Evolutionary conservation across 2,329 filamentous ascomycete species (phyloP), one percentile per base, ranked within the genome.

Genomic region (Ophiostoma ulmi): DNA sequence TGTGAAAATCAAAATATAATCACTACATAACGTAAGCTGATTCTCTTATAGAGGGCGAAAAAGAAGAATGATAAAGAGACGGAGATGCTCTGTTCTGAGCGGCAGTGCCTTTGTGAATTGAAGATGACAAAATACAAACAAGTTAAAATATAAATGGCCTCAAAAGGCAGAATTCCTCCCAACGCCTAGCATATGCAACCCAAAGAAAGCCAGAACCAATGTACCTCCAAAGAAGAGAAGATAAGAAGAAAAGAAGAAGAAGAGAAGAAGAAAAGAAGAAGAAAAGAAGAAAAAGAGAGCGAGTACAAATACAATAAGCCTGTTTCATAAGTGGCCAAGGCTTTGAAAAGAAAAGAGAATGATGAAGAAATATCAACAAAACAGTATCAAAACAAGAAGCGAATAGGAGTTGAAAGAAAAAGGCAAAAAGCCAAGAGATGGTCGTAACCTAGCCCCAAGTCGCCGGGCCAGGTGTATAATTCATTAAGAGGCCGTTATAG

Each of bases 181-280:
- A 63, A 63, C 58, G 58, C 58, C 58, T 35, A 63, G 58, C 58
- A 63, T 35, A 63, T 63, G 58, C 58, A 63, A 63, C 22, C 58
- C 58, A 36, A 17, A 63, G 63, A 39, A 41, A 63, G 3, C 35
- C 63, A 39, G 17, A 11, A 38, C 1, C 4, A 67, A 38, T 31
- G 52, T 31, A 36, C 39, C 35, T 41, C n/a, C 36, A 70, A 69
- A 70, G 38, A 52, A 67, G n/a, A 52, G 31, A 38, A 20, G 66
- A 52, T 67, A 44, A 26, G 61, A 3, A 64, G 17, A 31, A 52
- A n/a, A 17, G 20, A 20, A 35, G 14, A 61, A 67, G 35, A 6
- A 38, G 20, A n/a, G 5, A 55, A 36, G 8, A 13, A 20, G 10
- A 35, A 44, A 35, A 8, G 13, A 31, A 41, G 5, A 55, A 65